phyloP scores from a whole-genome alignment of 2,329 filamentous ascomycete species.

The Pyrenophora seminiperda region DNA sequence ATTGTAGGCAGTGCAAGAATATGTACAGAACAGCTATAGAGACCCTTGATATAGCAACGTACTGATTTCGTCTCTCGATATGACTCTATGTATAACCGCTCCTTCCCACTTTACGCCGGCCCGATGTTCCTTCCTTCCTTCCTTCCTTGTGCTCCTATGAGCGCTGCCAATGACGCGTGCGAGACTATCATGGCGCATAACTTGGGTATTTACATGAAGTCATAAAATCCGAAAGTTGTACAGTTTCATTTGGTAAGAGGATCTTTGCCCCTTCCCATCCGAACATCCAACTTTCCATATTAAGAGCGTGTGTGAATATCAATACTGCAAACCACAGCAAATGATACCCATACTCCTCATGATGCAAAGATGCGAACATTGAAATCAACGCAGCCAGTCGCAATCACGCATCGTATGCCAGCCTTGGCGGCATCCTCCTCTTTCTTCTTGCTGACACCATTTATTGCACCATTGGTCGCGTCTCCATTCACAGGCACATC shows the following conservation, averaged over 20 bases:
- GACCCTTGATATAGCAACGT: background rate
- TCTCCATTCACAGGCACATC: conserved; percentile 55
- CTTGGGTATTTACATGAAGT: conserved; percentile 34
- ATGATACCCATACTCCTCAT: conserved; percentile 25
- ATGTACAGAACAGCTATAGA: background rate
- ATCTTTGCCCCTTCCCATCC: conserved; percentile 1
- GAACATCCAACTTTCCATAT: conserved; percentile 15
- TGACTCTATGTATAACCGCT: conserved; percentile 1
- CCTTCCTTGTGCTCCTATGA: conserved; percentile 3
- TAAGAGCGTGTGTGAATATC: conserved; percentile 7
- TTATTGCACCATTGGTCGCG: conserved; percentile 51
- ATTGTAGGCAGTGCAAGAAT: too few species aligned
- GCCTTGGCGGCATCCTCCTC: conserved; percentile 58
- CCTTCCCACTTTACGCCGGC: conserved; percentile 9
- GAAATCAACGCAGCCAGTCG: conserved; percentile 83
- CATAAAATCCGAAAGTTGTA: conserved; percentile 16
- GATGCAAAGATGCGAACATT: conserved; percentile 79
- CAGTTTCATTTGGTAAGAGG: conserved; percentile 4
- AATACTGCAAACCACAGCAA: conserved; percentile 5
- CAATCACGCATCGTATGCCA: conserved; percentile 81
- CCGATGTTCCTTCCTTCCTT: conserved; percentile 4
- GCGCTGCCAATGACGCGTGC: conserved; percentile 10
- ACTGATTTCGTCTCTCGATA: conserved; percentile 8
- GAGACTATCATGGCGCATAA: conserved; percentile 13
- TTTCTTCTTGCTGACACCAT: conserved; percentile 58